Percentiles rank a stretch among this genome's conserved stretches.
Conservation (phyloP, 129 eudicot species). For the Pseudognaphalium luteoalbum region DNA sequence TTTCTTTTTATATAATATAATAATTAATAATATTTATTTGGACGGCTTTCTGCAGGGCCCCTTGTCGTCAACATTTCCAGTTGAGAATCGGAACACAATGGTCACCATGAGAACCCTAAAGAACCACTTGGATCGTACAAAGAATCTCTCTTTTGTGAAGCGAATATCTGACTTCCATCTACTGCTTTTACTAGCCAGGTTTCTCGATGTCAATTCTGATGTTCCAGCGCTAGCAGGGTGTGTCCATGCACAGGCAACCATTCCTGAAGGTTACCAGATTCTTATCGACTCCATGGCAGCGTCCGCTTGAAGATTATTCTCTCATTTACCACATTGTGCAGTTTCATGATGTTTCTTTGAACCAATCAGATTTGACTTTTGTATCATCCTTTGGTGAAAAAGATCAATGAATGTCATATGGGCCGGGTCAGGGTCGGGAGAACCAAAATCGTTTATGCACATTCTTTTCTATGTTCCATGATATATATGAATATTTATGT, state of each 20-base stretch:
- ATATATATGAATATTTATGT: slow-evolving; percentile 21
- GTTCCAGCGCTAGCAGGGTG: slow-evolving; percentile 82
- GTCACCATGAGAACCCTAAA: slow-evolving; percentile 65
- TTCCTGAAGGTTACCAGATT: slow-evolving; percentile 93
- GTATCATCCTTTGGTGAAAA: slow-evolving; percentile 12
- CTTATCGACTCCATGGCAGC: slow-evolving; percentile 88
- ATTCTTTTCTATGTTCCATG: slow-evolving; percentile 35
- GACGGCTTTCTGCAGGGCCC: slow-evolving; percentile 72
- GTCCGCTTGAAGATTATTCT: slow-evolving; percentile 36
- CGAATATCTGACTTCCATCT: slow-evolving; percentile 87
- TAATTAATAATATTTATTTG: too few relatives aligned
- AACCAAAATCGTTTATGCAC: slow-evolving; percentile 32
- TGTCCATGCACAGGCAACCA: slow-evolving; percentile 55
- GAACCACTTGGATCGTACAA: slow-evolving; percentile 76
- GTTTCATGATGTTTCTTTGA: slow-evolving; percentile 14
- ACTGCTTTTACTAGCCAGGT: slow-evolving; percentile 69
- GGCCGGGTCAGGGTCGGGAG: neutral
- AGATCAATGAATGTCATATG: neutral
- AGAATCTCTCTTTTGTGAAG: slow-evolving; percentile 71
- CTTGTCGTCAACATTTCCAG: slow-evolving; percentile 76
- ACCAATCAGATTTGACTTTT: neutral
- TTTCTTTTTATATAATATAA: neutral
- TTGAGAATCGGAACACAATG: slow-evolving; percentile 67
- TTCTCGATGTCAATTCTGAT: slow-evolving; percentile 73
- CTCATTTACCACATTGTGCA: slow-evolving; percentile 22